Conservation (phyloP, 23 red algal genomes). For the Gracilariopsis chorda region DNA sequence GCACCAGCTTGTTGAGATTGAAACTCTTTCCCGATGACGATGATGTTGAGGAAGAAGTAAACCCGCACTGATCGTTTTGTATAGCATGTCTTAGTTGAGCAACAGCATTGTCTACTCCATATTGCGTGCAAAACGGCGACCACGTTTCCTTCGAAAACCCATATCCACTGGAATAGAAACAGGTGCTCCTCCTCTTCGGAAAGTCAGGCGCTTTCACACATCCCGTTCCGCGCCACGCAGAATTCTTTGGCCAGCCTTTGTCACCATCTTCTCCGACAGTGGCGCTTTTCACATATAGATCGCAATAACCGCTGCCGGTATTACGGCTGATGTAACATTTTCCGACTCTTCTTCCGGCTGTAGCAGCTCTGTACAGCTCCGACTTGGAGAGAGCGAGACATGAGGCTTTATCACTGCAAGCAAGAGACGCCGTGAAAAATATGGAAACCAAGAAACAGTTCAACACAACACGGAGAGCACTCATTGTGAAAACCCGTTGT, state of each 20-base stretch:
- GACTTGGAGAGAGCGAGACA: background rate
- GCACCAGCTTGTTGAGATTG: background rate
- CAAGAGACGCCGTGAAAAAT: too few relatives aligned
- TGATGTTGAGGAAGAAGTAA: background rate
- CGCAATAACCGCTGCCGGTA: background rate
- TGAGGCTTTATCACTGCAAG: too few relatives aligned
- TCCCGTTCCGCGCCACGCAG: background rate
- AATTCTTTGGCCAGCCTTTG: background rate
- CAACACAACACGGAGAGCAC: too few relatives aligned
- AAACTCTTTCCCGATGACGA: too few relatives aligned
- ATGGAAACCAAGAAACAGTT: too few relatives aligned
- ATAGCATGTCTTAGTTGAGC: background rate
- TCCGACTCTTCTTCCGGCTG: background rate
- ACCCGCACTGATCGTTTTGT: background rate
- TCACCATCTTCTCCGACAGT: background rate
- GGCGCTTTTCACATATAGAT: background rate
- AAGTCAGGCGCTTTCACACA: background rate
- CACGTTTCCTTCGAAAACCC: too few relatives aligned
- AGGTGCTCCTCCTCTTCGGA: background rate
- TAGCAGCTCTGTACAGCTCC: background rate
- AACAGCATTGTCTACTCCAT: background rate
- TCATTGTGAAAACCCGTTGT: too few relatives aligned
- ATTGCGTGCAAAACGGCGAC: background rate
- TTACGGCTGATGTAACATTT: background rate
- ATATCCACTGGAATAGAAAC: background rate